phyloP scores from a whole-genome alignment of 306 rosid species.

The Malus orientalis region DNA sequence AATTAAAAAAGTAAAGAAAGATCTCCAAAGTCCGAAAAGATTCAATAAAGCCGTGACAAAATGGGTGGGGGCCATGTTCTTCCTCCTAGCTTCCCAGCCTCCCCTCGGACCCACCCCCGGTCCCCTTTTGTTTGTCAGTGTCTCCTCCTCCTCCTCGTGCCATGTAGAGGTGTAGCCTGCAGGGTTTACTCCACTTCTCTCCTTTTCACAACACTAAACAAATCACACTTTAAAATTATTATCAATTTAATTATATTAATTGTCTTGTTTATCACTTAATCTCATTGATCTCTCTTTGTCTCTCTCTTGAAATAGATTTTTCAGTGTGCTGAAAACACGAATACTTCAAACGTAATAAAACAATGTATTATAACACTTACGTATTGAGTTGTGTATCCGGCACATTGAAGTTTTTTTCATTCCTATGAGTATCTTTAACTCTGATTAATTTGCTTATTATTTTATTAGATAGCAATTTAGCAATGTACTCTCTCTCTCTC shows the following conservation, averaged over 20 bases:
- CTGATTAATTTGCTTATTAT: no score
- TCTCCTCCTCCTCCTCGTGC: neutral
- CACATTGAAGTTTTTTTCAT: no score
- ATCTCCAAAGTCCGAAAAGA: neutral
- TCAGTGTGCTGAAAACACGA: accelerated
- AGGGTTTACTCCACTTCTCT: constrained; percentile 11
- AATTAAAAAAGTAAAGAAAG: neutral
- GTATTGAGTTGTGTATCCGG: no score
- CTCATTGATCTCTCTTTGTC: neutral
- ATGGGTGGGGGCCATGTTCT: constrained; percentile 14
- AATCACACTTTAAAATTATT: no score
- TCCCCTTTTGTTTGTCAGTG: neutral
- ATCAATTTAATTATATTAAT: no score
- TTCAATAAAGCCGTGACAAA: constrained; percentile 1
- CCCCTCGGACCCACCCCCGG: neutral
- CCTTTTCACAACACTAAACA: constrained; percentile 9
- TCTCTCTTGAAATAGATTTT: no score
- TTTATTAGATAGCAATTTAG: neutral
- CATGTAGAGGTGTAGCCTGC: neutral
- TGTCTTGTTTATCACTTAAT: constrained; percentile 19
- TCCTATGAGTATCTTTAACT: no score
- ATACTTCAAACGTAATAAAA: no score
- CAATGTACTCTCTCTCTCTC: neutral
- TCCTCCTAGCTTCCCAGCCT: constrained; percentile 5
- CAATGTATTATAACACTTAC: no score